Base-by-base conservation (phyloP, 2,329 filamentous ascomycete genomes). In the Penicillium sp. region DNA sequence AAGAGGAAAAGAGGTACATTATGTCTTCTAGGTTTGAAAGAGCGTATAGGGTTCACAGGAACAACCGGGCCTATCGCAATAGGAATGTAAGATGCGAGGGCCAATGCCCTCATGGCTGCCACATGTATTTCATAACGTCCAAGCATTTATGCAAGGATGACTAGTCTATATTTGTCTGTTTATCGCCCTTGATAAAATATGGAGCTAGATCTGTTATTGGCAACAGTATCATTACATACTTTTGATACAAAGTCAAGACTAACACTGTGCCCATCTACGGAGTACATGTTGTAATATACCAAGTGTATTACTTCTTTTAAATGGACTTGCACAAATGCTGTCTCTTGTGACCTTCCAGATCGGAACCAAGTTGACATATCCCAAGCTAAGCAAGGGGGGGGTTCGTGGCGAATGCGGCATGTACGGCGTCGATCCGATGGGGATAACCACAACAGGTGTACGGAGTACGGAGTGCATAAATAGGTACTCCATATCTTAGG, bases 51-150 rank as follows among this genome's bases (percentile, higher is more conserved):
- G 57, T 17, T 33, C 41, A 53, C 37, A 55, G 36, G 31, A 33
- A 42, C 31, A 43, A 56, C 52, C 48, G 8, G 42, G 37, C 49
- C 31, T 47, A 19, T 46, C 48, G 45, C 33, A 50, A 51, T 30
- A 33, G 55, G 57, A 63, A 60, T 62, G 59, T 50, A 51, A 26
- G n/a, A 61, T 60, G 62, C 54, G 61, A 65, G 61, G 59, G 43
- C 42, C 48, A 38, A 44, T 53, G 38, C 35, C 59, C 65, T 62
- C 63, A 61, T 67, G 64, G 62, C 57, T n/a, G 59, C 65, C 64
- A 67, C 64, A 60, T 66, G 60, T 52, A 36, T 36, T 36, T 6
- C 30, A 30, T 14, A 35, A 57, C 37, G 33, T 47, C 40, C 37
- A 41, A 58, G 53, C 48, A 30, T 37, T 45, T 47, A 41, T 16